Percentiles rank a stretch among this genome's conserved stretches.
These are phyloP conservation scores for Carex myosuroides DNA, from an alignment of 176 grass and related monocot species.

Conservation along the genomic window DNA sequence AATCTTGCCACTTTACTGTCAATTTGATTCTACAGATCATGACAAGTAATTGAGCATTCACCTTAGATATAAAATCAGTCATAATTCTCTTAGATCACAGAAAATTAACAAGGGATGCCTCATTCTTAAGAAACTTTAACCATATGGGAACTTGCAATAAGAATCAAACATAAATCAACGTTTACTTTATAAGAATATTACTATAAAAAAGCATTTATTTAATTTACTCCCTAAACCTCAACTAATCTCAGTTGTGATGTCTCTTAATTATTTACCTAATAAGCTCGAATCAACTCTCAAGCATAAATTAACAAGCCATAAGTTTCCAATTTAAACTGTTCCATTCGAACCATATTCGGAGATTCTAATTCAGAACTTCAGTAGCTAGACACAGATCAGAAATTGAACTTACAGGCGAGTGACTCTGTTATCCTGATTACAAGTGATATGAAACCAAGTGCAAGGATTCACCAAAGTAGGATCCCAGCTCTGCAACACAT, in stretches of 20 bases:
- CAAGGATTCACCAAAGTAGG: constrained; percentile 42
- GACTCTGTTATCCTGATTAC: constrained; percentile 41
- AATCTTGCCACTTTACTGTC: not conserved
- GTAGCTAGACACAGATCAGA: not conserved
- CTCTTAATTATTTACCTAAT: constrained; percentile 6
- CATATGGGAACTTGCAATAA: not conserved
- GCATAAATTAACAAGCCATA: not conserved
- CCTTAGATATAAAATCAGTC: not conserved
- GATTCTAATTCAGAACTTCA: not conserved
- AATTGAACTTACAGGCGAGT: constrained; percentile 33
- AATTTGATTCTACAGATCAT: not conserved
- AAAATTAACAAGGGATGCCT: not conserved
- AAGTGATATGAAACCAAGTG: constrained; percentile 52
- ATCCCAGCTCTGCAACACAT: constrained; percentile 44
- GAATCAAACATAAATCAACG: not conserved
- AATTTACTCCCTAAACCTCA: not conserved
- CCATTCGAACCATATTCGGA: not conserved
- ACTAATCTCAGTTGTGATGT: not conserved
- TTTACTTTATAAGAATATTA: not conserved
- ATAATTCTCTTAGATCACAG: not conserved
- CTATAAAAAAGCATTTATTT: not conserved
- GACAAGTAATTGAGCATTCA: not conserved
- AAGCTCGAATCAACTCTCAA: not conserved
- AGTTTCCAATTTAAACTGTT: not conserved
- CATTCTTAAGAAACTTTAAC: not conserved